Conservation (phyloP, 768 basidiomycete genomes). For the Mycena chlorophos region DNA sequence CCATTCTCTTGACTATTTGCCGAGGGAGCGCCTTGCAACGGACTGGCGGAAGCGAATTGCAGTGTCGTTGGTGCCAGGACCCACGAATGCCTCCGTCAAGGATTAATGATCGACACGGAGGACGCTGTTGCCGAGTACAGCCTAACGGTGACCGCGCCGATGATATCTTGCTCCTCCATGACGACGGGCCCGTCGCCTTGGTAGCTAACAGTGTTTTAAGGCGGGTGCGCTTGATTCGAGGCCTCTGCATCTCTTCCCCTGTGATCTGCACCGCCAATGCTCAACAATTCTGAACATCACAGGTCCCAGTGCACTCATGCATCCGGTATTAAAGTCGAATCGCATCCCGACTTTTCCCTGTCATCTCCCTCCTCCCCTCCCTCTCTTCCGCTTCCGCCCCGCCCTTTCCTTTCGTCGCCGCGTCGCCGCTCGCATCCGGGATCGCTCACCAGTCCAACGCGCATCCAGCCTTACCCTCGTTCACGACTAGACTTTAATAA, state of each 20-base stretch:
- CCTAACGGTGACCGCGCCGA: constrained; percentile 19
- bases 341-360: constrained; percentile 37
- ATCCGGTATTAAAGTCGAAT: constrained; percentile 50
- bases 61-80: background rate
- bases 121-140: constrained; percentile 31
- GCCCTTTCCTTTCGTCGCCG: constrained; percentile 28
- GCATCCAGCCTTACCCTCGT: constrained; percentile 39
- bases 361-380: constrained; percentile 35
- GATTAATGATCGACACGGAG: constrained; percentile 11
- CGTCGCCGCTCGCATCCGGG: constrained; percentile 34
- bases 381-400: constrained; percentile 17
- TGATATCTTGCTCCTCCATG: constrained; percentile 4
- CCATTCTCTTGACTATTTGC: background rate
- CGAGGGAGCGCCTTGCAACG: background rate
- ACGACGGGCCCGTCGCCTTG: constrained; percentile 27
- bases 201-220: constrained; percentile 28
- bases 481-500: constrained; percentile 30
- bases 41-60: background rate
- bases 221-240: constrained; percentile 25
- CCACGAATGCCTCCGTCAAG: background rate
- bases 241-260: constrained; percentile 20
- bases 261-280: constrained; percentile 50
- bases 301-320: constrained; percentile 24
- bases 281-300: constrained; percentile 36
- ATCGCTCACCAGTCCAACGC: constrained; percentile 38